A percentile compares a stretch with the other conserved stretches of the same genome.
Evolutionary conservation across 2,329 filamentous ascomycete genomes (phyloP).

Genomic region (Aspergillus novoparasiticus): DNA sequence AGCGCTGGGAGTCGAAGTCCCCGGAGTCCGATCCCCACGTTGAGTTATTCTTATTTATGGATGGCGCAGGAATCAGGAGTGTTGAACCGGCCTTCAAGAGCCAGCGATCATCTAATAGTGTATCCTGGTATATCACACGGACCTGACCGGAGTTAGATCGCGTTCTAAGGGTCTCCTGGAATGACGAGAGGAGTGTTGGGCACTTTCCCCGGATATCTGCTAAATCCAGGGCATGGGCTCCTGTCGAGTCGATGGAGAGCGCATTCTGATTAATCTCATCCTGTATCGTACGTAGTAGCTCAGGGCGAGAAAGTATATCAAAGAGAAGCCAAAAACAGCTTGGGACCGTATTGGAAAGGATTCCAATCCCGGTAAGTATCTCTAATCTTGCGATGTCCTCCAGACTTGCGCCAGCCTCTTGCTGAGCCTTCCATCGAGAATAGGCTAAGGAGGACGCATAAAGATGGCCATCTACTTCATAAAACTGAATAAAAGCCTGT

Average conservation of each 20-base stretch:
- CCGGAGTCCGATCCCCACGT: constrained; percentile 33
- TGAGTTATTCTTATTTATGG: constrained; percentile 29
- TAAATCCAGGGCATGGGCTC: constrained; percentile 32
- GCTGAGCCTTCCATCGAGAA: constrained; percentile 17
- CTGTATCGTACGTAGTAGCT: constrained; percentile 42
- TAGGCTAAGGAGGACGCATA: constrained; percentile 31
- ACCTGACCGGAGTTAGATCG: constrained; percentile 28
- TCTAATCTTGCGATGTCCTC: constrained; percentile 32
- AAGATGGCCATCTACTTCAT: constrained; percentile 39
- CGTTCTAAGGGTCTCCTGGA: constrained; percentile 41
- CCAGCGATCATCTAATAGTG: constrained; percentile 35
- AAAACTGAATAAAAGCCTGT: constrained; percentile 45
- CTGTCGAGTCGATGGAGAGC: constrained; percentile 21
- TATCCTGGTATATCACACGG: constrained; percentile 38
- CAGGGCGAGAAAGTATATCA: constrained; percentile 46
- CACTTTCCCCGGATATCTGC: constrained; percentile 37
- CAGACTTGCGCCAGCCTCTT: constrained; percentile 17
- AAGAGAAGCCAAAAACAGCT: constrained; percentile 51
- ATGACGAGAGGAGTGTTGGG: constrained; percentile 38
- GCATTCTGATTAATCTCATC: constrained; percentile 40
- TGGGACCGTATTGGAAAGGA: constrained; percentile 47
- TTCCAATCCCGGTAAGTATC: constrained; percentile 32
- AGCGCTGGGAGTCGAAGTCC: constrained; percentile 28
- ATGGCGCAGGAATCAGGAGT: constrained; percentile 37
- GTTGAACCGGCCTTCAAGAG: constrained; percentile 42